Evolutionary conservation across 2,329 filamentous ascomycete species (phyloP).

Genomic region (Fusarium lyarnte): DNA sequence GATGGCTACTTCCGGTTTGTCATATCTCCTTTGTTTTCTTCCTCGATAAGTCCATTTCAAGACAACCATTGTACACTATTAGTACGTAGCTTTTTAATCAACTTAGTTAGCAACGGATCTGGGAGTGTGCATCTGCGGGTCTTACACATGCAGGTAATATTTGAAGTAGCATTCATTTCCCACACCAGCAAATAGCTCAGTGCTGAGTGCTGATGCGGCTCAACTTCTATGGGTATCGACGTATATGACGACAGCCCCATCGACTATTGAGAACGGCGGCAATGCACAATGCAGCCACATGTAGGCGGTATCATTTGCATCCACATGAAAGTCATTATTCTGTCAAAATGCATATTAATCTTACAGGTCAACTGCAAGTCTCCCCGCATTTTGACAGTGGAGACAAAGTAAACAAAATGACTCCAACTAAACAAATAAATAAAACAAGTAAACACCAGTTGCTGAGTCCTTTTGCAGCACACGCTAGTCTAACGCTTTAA

Average conservation of each 20-base stretch:
- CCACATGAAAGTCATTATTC: conserved; percentile 8
- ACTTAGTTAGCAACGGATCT: background rate
- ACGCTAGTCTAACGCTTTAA: background rate
- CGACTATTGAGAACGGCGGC: conserved; percentile 21
- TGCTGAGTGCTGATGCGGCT: background rate
- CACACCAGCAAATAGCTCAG: background rate
- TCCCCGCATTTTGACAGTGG: conserved; percentile 5
- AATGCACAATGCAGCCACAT: conserved; percentile 17
- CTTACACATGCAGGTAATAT: conserved; percentile 6
- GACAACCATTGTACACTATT: background rate
- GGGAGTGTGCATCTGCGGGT: conserved; percentile 19
- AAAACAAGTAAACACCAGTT: conserved; percentile 2
- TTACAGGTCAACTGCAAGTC: background rate
- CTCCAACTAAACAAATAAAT: conserved; percentile 3
- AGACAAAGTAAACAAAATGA: conserved; percentile 22
- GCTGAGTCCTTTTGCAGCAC: background rate
- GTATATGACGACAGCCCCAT: background rate
- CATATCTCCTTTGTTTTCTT: background rate
- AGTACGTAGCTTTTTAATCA: background rate
- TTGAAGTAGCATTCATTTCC: conserved; percentile 12
- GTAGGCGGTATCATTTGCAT: conserved; percentile 34
- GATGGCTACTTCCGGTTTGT: background rate
- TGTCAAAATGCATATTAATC: background rate
- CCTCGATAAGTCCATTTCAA: background rate
- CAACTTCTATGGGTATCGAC: conserved; percentile 5